These are phyloP conservation scores for Cystobasidiaceae sp. DNA, from an alignment of 1,284 basidiomycete species.

Conservation along the genomic window DNA sequence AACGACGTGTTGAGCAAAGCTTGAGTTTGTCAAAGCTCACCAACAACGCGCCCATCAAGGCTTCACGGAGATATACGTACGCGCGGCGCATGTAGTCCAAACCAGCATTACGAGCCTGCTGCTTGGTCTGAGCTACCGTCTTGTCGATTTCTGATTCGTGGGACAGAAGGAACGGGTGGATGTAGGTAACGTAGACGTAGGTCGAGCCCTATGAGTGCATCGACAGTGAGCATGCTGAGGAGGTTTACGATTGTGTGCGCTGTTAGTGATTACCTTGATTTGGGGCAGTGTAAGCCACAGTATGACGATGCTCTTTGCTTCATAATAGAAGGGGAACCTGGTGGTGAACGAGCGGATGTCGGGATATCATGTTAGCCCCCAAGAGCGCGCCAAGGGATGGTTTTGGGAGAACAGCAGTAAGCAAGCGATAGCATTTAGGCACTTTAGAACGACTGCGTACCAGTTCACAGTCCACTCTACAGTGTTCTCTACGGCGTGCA, in stretches of 20 bases:
- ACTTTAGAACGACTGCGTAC: slow-evolving; percentile 46
- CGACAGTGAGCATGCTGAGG: background rate
- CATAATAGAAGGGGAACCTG: slow-evolving; percentile 86
- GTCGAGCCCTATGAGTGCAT: slow-evolving; percentile 57
- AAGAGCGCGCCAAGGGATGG: background rate
- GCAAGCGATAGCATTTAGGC: background rate
- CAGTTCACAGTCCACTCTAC: slow-evolving; percentile 78
- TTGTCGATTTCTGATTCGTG: slow-evolving; percentile 77
- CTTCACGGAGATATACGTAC: slow-evolving; percentile 56
- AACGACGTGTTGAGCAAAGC: slow-evolving; percentile 5
- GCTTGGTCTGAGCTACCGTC: slow-evolving; percentile 53
- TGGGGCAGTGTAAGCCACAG: slow-evolving; percentile 87
- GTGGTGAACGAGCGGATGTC: slow-evolving; percentile 30
- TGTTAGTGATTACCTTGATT: slow-evolving; percentile 53
- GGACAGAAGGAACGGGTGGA: slow-evolving; percentile 68
- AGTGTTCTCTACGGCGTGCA: slow-evolving; percentile 66
- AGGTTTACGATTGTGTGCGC: too few relatives aligned
- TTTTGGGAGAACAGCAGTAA: background rate
- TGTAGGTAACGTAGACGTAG: slow-evolving; percentile 67
- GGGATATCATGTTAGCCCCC: background rate
- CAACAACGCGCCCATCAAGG: slow-evolving; percentile 42
- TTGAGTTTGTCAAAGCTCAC: slow-evolving; percentile 39
- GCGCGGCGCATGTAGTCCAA: slow-evolving; percentile 57
- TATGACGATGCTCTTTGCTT: slow-evolving; percentile 73
- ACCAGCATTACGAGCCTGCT: slow-evolving; percentile 55